phyloP scores from a whole-genome alignment of 2,329 filamentous ascomycete species.

The Colletotrichum coccodes region DNA sequence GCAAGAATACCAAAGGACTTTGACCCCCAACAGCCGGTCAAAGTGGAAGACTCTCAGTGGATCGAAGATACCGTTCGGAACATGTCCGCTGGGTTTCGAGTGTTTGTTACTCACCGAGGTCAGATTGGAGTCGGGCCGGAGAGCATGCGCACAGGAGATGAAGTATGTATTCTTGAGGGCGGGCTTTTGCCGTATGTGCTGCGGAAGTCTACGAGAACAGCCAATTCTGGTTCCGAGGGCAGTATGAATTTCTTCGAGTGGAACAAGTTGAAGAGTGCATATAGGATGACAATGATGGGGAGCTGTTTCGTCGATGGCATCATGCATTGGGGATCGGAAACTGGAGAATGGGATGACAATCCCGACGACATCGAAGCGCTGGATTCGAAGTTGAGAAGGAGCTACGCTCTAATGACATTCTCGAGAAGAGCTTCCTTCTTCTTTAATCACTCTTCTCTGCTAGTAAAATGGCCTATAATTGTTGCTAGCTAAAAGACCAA shows the following conservation, averaged over 20 bases:
- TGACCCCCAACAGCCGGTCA: neutral
- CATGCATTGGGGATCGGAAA: slow-evolving; percentile 12
- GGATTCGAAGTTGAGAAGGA: neutral
- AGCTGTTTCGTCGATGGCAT: slow-evolving; percentile 16
- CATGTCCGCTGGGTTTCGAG: neutral
- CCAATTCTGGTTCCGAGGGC: too few species aligned
- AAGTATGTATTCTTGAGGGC: slow-evolving; percentile 3
- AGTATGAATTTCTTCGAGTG: neutral
- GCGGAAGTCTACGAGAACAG: neutral
- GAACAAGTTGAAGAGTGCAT: neutral
- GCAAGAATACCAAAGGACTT: neutral
- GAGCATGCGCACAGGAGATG: neutral
- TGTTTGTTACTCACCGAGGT: neutral
- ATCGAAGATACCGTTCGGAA: slow-evolving; percentile 1
- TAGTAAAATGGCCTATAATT: too few species aligned
- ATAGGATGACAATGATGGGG: neutral
- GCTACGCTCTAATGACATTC: too few species aligned
- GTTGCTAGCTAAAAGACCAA: too few species aligned
- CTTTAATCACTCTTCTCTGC: too few species aligned
- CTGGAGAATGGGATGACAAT: neutral
- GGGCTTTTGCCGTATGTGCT: slow-evolving; percentile 17
- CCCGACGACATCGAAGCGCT: neutral
- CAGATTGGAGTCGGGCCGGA: slow-evolving; percentile 8
- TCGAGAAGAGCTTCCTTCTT: too few species aligned
- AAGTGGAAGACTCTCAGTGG: neutral